These are phyloP conservation scores for Trichosporon sp. DNA, from an alignment of 1,284 basidiomycete species.

Conservation along the genomic window DNA sequence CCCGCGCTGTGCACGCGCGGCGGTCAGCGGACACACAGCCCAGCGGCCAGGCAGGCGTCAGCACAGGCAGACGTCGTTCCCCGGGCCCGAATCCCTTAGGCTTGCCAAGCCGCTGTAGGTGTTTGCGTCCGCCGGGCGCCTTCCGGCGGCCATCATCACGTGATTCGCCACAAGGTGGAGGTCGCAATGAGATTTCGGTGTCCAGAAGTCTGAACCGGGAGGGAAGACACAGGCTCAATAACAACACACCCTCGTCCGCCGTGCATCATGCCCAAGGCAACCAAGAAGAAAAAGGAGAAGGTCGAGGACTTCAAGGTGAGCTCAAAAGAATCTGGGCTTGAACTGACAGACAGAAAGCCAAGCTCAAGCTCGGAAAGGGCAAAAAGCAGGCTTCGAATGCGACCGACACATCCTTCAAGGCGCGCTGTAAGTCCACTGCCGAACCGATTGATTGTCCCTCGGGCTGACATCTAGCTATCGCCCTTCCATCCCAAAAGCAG, in stretches of 20 bases:
- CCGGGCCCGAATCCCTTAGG: background rate
- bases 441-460: conserved; percentile 25
- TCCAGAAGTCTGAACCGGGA: background rate
- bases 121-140: conserved; percentile 15
- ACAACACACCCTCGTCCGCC: background rate
- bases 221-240: background rate
- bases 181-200: conserved; percentile 6
- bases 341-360: conserved; percentile 73
- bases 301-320: conserved; percentile 81
- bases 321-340: background rate
- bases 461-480: conserved; percentile 68
- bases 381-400: conserved; percentile 81
- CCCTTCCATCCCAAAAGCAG: conserved; percentile 76
- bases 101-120: background rate
- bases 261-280: conserved; percentile 73
- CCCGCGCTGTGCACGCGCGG: conserved; percentile 1
- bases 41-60: background rate
- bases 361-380: conserved; percentile 92
- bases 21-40: too few relatives aligned
- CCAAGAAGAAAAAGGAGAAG: conserved; percentile 83
- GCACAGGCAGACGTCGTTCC: conserved; percentile 9
- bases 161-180: conserved; percentile 15
- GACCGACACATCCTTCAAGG: conserved; percentile 93
- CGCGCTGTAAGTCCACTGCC: conserved; percentile 66
- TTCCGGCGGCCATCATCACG: conserved; percentile 1